phyloP scores from a whole-genome alignment of 306 rosid species.

The Citrullus colocynthis region DNA sequence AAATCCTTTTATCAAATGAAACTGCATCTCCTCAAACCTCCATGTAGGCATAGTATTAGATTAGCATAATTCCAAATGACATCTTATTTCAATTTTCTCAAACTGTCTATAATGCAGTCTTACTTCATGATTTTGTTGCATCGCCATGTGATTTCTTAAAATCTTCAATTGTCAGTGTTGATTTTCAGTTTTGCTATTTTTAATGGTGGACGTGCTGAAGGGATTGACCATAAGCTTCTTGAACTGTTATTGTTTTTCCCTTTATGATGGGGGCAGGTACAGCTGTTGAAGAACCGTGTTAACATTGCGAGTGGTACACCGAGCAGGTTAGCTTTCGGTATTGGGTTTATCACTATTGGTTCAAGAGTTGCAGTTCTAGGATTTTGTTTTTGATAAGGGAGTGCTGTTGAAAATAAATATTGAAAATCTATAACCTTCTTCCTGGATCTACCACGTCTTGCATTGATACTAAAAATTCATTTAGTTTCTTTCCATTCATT shows the following conservation, averaged over 20 bases:
- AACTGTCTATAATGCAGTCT: background rate
- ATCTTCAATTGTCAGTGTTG: background rate
- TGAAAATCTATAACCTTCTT: background rate
- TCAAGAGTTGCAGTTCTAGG: background rate
- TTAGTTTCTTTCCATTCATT: background rate
- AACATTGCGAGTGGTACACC: slow-evolving; percentile 93
- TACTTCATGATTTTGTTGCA: background rate
- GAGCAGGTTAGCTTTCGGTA: slow-evolving; percentile 47
- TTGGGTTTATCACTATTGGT: background rate
- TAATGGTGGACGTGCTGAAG: too few species aligned
- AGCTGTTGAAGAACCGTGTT: slow-evolving; percentile 63
- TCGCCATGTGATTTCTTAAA: background rate
- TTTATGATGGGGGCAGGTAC: slow-evolving; percentile 36
- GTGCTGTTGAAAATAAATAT: background rate
- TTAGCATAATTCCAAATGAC: background rate
- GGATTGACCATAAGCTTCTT: too few species aligned
- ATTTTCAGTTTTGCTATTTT: too few species aligned
- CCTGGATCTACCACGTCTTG: background rate
- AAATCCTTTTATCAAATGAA: background rate
- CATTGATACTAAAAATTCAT: background rate
- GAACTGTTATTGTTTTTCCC: background rate
- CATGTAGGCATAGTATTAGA: too few species aligned
- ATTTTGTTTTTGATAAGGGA: background rate
- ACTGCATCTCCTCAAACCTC: too few species aligned
- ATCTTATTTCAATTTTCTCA: background rate